Base-by-base conservation (phyloP, 192 early-diverging fungal species). In the Dimargaris verticillata region DNA sequence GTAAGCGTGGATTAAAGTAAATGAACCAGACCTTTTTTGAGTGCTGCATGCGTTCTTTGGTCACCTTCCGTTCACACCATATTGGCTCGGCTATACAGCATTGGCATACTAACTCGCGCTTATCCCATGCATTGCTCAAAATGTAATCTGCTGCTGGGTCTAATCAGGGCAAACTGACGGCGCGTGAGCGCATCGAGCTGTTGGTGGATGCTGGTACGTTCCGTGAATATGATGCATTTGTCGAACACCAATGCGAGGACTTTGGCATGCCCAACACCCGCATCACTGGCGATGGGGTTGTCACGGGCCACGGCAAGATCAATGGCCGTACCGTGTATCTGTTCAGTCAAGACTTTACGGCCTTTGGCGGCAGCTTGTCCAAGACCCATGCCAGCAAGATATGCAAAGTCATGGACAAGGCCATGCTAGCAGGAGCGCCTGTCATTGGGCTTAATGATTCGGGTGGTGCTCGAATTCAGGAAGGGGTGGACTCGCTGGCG, bases 381-480 rank as follows among this genome's bases (percentile, higher is more conserved):
- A 81, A 83, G 60, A 88, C 81, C 28, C 88, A 95, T 69, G 90
- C 94, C 2, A 77, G 80, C 60, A 97, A 97, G 72, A 87, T 96
- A 49, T 86, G 88, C 74, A 95, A 92, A 73, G 73, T 88, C 62
- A 89, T 97, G 88, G 92, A 97, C 67, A 83, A 88, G 65, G 94
- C 94, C 15, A 68, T 97, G 66, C 67, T 85, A 43, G 91, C 89
- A 14, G 89, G 92, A 22, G 91, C 91, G n/a, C 94, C 94, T 5
- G 85, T 97, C 20, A 85, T 97, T 49, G 94, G 94, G 1, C 70
- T 97, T 25, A 92, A 97, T 65, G 94, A 97, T 73, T 95, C 92
- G 60, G 94, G 94, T 48, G 94, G 94, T 64, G 94, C 94, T 20
- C 82, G 94, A 66, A 97, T 97, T 62, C 94, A 97, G 68, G 94